phyloP scores from a whole-genome alignment of 305 asterid species.

The Fraxinus paxiana region DNA sequence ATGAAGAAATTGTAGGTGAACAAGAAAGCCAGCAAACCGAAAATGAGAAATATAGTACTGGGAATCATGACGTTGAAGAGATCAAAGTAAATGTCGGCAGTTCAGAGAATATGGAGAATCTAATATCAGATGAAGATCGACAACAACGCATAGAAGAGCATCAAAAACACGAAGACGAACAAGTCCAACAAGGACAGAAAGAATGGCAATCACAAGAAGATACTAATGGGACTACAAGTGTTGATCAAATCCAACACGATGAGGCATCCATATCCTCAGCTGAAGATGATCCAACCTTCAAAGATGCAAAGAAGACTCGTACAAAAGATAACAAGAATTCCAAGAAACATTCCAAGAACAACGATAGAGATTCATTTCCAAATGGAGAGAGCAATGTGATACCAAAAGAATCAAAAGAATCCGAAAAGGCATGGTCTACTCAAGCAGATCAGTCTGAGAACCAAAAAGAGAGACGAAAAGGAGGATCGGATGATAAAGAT shows the following conservation, averaged over 20 bases:
- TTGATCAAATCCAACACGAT: conserved; percentile 54
- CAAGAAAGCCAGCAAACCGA: conserved; percentile 5
- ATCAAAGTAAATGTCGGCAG: conserved; percentile 7
- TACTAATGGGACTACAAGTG: conserved; percentile 41
- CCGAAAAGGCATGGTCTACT: conserved; percentile 63
- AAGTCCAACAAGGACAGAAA: conserved; percentile 28
- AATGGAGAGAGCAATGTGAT: conserved; percentile 29
- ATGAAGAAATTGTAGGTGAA: not conserved
- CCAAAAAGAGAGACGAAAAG: conserved; percentile 61
- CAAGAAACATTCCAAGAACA: conserved; percentile 11
- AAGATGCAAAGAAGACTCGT: not conserved
- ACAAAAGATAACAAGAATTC: conserved; percentile 8
- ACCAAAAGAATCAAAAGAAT: conserved; percentile 49
- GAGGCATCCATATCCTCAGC: conserved; percentile 27
- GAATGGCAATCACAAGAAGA: conserved; percentile 26
- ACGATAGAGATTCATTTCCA: conserved; percentile 15
- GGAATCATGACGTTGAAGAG: conserved; percentile 21
- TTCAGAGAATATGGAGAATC: conserved; percentile 26
- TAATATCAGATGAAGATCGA: conserved; percentile 58
- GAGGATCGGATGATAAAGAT: conserved; percentile 36
- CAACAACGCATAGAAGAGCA: conserved; percentile 51
- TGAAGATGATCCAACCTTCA: conserved; percentile 17
- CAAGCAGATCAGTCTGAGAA: conserved; percentile 61
- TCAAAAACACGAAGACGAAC: conserved; percentile 53
- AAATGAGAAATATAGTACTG: conserved; percentile 15